Base-by-base conservation (phyloP, 495 filamentous ascomycete species). In the Letharia columbiana region DNA sequence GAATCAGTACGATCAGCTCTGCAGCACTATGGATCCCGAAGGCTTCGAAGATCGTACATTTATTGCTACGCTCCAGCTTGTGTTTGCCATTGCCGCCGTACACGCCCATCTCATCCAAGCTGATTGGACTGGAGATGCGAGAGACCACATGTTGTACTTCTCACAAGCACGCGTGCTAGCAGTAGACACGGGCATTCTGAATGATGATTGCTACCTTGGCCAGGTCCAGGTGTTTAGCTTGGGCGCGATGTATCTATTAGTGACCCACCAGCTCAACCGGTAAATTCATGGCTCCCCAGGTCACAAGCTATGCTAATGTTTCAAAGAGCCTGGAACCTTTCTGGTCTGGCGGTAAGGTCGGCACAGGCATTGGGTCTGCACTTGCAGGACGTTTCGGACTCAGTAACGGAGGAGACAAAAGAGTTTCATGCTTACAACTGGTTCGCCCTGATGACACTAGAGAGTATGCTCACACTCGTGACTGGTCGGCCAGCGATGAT, bases 401-500 rank as follows among this genome's bases (percentile, higher is more conserved):
- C 75, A 31, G 76, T 83, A 17, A 73, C 77, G 23, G 78, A 83
- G 63, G 75, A 74, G 28, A 80, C 84, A 39, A 84, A 82, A 63
- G 84, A 86, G 64, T 78, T 82, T 40, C 77, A 84, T 49, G 80
- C 82, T 60, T 82, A 83, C 6, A 77, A 86, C 31, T 89, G 85
- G 85, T 86, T 83, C 79, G 79, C 85, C 12, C 62, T 88, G 20
- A 83, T 83, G 66, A 80, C 78, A 8, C 65, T 88, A 28, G 86
- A 89, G 45, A 79, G 82, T 60, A 75, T 81, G 17, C 77, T 89
- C 50, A 79, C 80, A 67, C 74, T 80, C 35, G 82, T 87, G 66
- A 87, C 83, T 4, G 86, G 86, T 17, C 80, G 86, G 18, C 85
- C 85, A 9, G 82, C 80, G 28, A 82, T 79, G 66, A 81, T 88